These are phyloP conservation scores for Iberis amara DNA, from an alignment of 441 rosid genomes.

Conservation along the genomic window DNA sequence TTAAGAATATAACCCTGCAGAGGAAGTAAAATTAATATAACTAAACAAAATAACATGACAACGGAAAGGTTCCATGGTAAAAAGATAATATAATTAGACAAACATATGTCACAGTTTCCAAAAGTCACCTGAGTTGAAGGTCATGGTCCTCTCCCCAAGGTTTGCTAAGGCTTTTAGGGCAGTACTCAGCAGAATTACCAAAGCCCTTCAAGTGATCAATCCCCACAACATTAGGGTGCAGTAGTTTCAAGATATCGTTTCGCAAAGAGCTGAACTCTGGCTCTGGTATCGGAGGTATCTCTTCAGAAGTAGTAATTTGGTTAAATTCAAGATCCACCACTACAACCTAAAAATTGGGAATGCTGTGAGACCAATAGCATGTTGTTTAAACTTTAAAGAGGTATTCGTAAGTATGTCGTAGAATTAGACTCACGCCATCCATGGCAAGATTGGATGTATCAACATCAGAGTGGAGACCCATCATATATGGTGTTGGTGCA, in stretches of 20 bases:
- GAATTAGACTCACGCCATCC: slow-evolving; percentile 80
- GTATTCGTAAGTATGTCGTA: slow-evolving; percentile 1
- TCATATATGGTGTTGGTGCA: slow-evolving; percentile 99
- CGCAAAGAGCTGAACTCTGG: slow-evolving; percentile 83
- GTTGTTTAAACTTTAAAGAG: slow-evolving; percentile 15
- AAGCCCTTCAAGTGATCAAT: slow-evolving; percentile 79
- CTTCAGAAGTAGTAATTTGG: slow-evolving; percentile 79
- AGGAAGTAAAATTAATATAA: slow-evolving; percentile 23
- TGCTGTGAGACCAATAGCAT: slow-evolving; percentile 19
- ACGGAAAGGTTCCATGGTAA: not conserved
- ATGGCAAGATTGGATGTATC: slow-evolving; percentile 79
- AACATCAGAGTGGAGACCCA: slow-evolving; percentile 98
- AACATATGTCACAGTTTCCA: slow-evolving; percentile 26
- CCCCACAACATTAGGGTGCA: slow-evolving; percentile 81
- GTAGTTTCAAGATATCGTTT: slow-evolving; percentile 63
- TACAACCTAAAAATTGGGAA: slow-evolving; percentile 63
- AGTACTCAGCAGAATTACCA: slow-evolving; percentile 51
- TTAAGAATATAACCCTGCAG: slow-evolving; percentile 75
- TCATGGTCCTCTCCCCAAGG: slow-evolving; percentile 97
- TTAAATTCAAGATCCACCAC: slow-evolving; percentile 95
- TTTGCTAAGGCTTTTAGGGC: slow-evolving; percentile 56
- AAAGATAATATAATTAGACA: not conserved
- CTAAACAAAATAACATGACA: slow-evolving; percentile 16
- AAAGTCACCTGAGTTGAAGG: slow-evolving; percentile 82
- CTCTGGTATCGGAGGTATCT: slow-evolving; percentile 94